A percentile compares a stretch with the other conserved stretches of the same genome.
phyloP scores from a whole-genome alignment of 768 basidiomycete species.

The Lentinula sp. region DNA sequence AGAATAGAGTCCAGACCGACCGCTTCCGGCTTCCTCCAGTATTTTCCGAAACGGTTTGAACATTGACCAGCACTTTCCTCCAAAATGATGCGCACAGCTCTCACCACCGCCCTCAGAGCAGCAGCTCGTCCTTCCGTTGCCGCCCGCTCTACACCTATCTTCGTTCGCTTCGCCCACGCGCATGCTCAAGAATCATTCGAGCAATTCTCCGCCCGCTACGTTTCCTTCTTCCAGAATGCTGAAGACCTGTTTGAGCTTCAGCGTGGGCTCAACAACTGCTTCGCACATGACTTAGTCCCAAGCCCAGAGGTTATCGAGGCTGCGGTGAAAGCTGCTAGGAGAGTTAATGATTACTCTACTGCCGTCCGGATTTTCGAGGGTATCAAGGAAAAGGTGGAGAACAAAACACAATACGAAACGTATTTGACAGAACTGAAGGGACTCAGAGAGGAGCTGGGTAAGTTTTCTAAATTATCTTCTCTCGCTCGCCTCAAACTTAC shows the following conservation, averaged over 20 bases:
- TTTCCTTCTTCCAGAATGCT: slow-evolving; percentile 86
- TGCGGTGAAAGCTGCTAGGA: slow-evolving; percentile 78
- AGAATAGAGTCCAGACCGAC: not conserved
- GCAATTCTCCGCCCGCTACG: slow-evolving; percentile 90
- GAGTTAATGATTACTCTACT: slow-evolving; percentile 96
- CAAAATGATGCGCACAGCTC: slow-evolving; percentile 49
- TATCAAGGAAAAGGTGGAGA: slow-evolving; percentile 96
- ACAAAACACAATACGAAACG: slow-evolving; percentile 88
- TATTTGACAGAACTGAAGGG: slow-evolving; percentile 89
- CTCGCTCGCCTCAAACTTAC: not conserved
- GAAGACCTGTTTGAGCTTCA: slow-evolving; percentile 98
- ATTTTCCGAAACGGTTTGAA: not conserved
- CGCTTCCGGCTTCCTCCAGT: not conserved
- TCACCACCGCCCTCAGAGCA: slow-evolving; percentile 56
- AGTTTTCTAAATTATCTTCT: slow-evolving; percentile 12
- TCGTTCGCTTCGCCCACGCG: slow-evolving; percentile 43
- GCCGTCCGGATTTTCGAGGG: slow-evolving; percentile 97
- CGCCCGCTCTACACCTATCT: slow-evolving; percentile 30
- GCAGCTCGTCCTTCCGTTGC: slow-evolving; percentile 43
- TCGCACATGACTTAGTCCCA: slow-evolving; percentile 95
- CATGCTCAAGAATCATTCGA: slow-evolving; percentile 92
- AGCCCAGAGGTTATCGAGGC: slow-evolving; percentile 80
- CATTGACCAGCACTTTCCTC: slow-evolving; percentile 10
- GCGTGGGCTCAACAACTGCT: slow-evolving; percentile 98
- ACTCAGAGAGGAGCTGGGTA: slow-evolving; percentile 89